Conservation (phyloP, 441 rosid species). For the Geranium incanum region DNA sequence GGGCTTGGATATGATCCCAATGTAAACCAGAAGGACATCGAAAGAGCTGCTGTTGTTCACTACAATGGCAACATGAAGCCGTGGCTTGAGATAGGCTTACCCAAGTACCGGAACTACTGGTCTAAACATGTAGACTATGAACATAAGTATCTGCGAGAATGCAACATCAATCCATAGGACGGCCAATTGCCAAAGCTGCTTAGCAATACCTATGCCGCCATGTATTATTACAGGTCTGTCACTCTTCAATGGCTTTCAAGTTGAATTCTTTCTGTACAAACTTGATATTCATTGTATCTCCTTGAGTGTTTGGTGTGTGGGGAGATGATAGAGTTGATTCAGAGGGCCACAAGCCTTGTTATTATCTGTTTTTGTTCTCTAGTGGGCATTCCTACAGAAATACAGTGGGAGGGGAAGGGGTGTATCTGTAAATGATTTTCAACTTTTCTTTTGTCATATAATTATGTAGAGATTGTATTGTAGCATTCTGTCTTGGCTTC, state of each 20-base stretch:
- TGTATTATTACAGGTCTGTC: conserved; percentile 28
- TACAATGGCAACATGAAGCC: conserved; percentile 95
- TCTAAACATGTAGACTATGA: conserved; percentile 66
- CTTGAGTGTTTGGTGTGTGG: not conserved
- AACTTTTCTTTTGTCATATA: not conserved
- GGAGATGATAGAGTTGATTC: no score
- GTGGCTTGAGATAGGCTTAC: conserved; percentile 86
- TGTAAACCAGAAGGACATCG: conserved; percentile 74
- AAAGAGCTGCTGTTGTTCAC: conserved; percentile 74
- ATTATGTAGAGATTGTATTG: not conserved
- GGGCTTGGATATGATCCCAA: conserved; percentile 91
- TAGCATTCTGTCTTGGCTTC: no score
- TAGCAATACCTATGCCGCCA: conserved; percentile 6
- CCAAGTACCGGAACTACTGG: conserved; percentile 65
- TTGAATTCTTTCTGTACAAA: conserved; percentile 37
- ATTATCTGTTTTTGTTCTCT: conserved; percentile 12
- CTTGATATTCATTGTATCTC: conserved; percentile 11
- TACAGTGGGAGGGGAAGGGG: not conserved
- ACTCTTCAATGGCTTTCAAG: not conserved
- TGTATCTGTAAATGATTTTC: not conserved
- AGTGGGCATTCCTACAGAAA: no score
- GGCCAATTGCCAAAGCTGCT: not conserved
- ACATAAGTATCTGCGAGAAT: conserved; percentile 55
- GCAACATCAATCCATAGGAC: conserved; percentile 68
- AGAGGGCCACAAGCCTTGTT: conserved; percentile 11